A percentile compares a stretch with the other conserved stretches of the same genome.
Conservation (phyloP, 1,284 basidiomycete species). For the Fistulina hepatica region DNA sequence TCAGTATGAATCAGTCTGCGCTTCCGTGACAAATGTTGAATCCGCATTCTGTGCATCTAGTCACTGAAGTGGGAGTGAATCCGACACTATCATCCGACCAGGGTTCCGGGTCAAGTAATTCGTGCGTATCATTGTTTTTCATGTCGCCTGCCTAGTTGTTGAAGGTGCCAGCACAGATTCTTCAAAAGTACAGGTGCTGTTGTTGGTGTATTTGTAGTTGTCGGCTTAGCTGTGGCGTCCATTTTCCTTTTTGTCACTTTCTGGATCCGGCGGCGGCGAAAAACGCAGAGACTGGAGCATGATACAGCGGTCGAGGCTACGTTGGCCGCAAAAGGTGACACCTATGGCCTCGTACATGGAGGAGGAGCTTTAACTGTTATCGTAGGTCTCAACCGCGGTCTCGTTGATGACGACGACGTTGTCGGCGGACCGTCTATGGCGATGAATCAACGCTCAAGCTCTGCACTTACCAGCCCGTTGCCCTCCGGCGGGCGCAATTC, state of each 20-base stretch:
- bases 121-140: too few species aligned
- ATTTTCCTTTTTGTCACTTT: conserved; percentile 63
- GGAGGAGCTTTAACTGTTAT: too few species aligned
- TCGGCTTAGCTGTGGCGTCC: conserved; percentile 59
- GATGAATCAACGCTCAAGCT: conserved; percentile 15
- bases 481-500: conserved; percentile 15
- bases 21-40: too few species aligned
- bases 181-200: conserved; percentile 68
- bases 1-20: too few species aligned
- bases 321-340: too few species aligned
- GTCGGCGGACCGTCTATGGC: conserved; percentile 32
- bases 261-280: conserved; percentile 51
- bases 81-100: too few species aligned
- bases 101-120: too few species aligned
- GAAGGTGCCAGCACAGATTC: too few species aligned
- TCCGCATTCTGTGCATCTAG: too few species aligned
- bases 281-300: conserved; percentile 47
- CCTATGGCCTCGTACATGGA: too few species aligned
- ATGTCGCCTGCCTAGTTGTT: too few species aligned
- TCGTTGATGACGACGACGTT: conserved; percentile 60
- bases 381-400: conserved; percentile 52
- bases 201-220: conserved; percentile 65
- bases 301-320: conserved; percentile 58
- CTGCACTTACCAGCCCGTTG: conserved; percentile 9
- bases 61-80: too few species aligned